Evolutionary conservation across 2,329 filamentous ascomycete genomes (phyloP).

Genomic region (Ophiostoma triangulosporum): DNA sequence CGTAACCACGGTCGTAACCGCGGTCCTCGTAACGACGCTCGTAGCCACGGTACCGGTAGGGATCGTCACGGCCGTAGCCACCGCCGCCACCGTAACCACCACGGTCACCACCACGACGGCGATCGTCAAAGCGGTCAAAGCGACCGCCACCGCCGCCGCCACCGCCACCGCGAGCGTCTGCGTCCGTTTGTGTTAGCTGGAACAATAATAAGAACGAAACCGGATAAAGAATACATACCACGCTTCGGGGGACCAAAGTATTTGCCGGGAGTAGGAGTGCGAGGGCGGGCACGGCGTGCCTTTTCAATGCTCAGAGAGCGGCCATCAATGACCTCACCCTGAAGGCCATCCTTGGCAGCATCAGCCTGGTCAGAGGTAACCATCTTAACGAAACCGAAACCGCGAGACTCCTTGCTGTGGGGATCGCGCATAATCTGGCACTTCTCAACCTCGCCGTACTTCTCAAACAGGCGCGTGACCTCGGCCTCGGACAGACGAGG

Average conservation of each 20-base stretch:
- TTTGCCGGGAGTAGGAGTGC: slow-evolving; percentile 94
- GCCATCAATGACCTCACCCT: slow-evolving; percentile 89
- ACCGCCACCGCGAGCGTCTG: slow-evolving; percentile 23
- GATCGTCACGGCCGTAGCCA: slow-evolving; percentile 28
- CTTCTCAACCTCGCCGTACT: slow-evolving; percentile 97
- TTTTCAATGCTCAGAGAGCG: slow-evolving; percentile 97
- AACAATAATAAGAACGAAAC: slow-evolving; percentile 21
- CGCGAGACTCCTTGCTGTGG: slow-evolving; percentile 95
- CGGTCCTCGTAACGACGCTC: slow-evolving; percentile 32
- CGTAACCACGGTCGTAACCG: slow-evolving; percentile 33
- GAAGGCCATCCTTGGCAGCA: slow-evolving; percentile 88
- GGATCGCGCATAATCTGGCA: slow-evolving; percentile 99
- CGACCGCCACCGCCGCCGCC: slow-evolving; percentile 19
- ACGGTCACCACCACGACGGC: slow-evolving; percentile 42
- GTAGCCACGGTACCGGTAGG: slow-evolving; percentile 23
- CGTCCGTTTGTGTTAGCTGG: slow-evolving; percentile 28
- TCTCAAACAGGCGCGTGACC: slow-evolving; percentile 90
- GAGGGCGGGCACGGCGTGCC: slow-evolving; percentile 84
- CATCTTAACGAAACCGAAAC: slow-evolving; percentile 99
- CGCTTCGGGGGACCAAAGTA: slow-evolving; percentile 98
- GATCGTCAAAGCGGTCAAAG: slow-evolving; percentile 50
- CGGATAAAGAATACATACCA: slow-evolving; percentile 44
- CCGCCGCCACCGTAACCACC: slow-evolving; percentile 35
- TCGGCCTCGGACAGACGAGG: slow-evolving; percentile 81
- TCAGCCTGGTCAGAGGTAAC: slow-evolving; percentile 87